Evolutionary conservation across 306 rosid species (phyloP), one percentile per base, ranked within the genome.

Genomic region (Biancaea sappan): DNA sequence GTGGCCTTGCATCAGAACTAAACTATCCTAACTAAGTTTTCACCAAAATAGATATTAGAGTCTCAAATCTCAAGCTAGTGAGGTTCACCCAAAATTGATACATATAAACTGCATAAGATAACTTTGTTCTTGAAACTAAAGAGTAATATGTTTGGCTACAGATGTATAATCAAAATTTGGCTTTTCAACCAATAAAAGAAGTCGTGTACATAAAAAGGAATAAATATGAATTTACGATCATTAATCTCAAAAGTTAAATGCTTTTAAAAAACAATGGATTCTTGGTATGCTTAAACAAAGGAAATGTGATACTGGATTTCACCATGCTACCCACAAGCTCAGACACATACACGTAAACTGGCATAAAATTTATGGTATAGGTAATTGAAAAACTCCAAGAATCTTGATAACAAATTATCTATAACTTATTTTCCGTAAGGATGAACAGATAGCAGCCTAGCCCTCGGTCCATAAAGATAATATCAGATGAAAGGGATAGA

Each of bases 1-100:
- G 74, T 82, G 85, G 65, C 92, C 97, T 85, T 88, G 94, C 92
- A 87, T 89, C 76, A 80, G 85, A 78, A 76, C 52, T 63, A 73
- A 71, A 53, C 16, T 81, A 52, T 73, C 75, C 75, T 82, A 74
- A 87, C 83, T 43, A 28, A 75, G 38, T 43, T 21, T 66, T 73
- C 76, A 64, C 26, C 66, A 70, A 74, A 74, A 72, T 65, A 58
- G 28, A 64, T 58, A 26, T 50, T 56, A 72, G 73, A 48, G 31
- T 67, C 64, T 22, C 73, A 61, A 57, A 64, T 63, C 46, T 70
- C 76, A 79, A 66, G 66, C 76, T 59, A 67, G 54, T 40, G 32
- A 71, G 69, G 51, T 48, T 80, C 58, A 16, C 15, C 61, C 78
- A 24, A 40, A 77, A 73, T 41, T 14, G 25, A 19, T 22, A 62